These are phyloP conservation scores for Sugiyamaella valdiviana DNA, from an alignment of 805 yeast genomes.

Conservation along the genomic window DNA sequence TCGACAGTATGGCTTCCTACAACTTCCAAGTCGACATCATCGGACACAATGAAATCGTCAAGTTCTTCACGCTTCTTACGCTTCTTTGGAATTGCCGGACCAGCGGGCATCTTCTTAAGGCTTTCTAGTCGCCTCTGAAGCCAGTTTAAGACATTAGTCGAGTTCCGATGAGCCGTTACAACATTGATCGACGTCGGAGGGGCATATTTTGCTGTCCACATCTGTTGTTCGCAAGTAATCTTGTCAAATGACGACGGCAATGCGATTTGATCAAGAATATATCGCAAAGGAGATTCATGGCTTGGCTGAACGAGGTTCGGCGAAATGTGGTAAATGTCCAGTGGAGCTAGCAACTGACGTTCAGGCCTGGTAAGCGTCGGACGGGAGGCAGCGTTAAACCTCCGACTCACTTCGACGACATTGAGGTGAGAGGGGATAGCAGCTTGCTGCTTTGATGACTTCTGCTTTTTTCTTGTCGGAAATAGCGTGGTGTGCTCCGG, in stretches of 20 bases:
- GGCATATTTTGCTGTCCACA: conserved; percentile 18
- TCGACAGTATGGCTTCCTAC: conserved; percentile 14
- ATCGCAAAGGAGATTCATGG: conserved; percentile 6
- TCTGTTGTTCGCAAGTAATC: conserved; percentile 9
- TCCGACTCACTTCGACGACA: not conserved
- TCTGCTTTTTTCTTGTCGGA: not conserved
- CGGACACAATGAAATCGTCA: conserved; percentile 29
- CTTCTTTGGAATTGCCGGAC: conserved; percentile 3
- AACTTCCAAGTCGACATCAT: conserved; percentile 24
- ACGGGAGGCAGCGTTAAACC: too few species aligned
- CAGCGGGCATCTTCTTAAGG: conserved; percentile 4
- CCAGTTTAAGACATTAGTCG: conserved; percentile 14
- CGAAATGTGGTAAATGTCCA: not conserved
- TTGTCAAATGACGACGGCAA: conserved; percentile 17
- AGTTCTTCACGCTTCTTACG: conserved; percentile 11
- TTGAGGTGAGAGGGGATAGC: conserved; percentile 1
- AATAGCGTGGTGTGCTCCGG: not conserved
- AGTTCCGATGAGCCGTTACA: conserved; percentile 7
- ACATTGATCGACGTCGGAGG: conserved; percentile 12
- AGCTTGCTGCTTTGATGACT: not conserved
- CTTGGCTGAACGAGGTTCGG: not conserved
- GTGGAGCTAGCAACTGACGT: conserved; percentile 4
- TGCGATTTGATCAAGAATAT: conserved; percentile 1
- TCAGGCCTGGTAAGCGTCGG: conserved; percentile 3
- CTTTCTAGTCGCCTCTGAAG: conserved; percentile 9